A percentile compares a stretch with the other conserved stretches of the same genome.
Evolutionary conservation across 2,329 filamentous ascomycete genomes (phyloP).

Genomic region (Colletotrichum sp.): DNA sequence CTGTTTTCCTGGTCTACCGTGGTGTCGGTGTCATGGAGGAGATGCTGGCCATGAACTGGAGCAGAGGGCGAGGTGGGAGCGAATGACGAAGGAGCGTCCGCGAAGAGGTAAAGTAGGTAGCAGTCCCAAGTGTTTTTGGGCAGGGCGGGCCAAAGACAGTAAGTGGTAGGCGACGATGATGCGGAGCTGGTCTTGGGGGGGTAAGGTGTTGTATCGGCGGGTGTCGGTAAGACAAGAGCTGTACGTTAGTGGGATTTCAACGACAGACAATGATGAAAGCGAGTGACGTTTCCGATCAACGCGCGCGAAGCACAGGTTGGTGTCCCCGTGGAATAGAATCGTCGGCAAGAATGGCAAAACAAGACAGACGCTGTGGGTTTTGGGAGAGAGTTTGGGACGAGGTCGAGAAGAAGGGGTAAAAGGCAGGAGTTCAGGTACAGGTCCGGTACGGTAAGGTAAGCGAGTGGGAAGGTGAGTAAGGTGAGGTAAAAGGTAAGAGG

Average conservation of each 20-base stretch:
- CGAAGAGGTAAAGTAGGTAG: background rate
- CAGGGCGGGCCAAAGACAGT: conserved; percentile 5
- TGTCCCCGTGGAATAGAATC: background rate
- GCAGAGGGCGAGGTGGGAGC: background rate
- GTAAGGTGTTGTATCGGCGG: background rate
- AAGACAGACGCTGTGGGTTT: background rate
- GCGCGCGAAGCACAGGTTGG: conserved; percentile 1
- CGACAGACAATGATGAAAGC: conserved; percentile 17
- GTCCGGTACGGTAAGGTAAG: conserved; percentile 4
- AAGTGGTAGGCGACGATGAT: conserved; percentile 16
- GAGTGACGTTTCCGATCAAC: conserved; percentile 19
- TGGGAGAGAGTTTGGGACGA: background rate
- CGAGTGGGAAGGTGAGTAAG: conserved; percentile 5
- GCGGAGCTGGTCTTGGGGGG: conserved; percentile 12
- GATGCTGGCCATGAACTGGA: background rate
- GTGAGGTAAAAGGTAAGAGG: background rate
- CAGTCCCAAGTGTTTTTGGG: background rate
- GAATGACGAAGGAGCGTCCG: conserved; percentile 2
- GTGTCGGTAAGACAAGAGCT: conserved; percentile 19
- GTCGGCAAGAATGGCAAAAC: background rate
- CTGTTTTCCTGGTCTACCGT: background rate
- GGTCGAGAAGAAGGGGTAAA: background rate
- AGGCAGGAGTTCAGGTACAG: background rate
- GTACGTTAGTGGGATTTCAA: conserved; percentile 20
- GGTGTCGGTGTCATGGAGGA: conserved; percentile 1